A percentile compares a stretch with the other conserved stretches of the same genome.
phyloP scores from a whole-genome alignment of 176 grass and related monocot genomes.

The Musa troglodytarum region DNA sequence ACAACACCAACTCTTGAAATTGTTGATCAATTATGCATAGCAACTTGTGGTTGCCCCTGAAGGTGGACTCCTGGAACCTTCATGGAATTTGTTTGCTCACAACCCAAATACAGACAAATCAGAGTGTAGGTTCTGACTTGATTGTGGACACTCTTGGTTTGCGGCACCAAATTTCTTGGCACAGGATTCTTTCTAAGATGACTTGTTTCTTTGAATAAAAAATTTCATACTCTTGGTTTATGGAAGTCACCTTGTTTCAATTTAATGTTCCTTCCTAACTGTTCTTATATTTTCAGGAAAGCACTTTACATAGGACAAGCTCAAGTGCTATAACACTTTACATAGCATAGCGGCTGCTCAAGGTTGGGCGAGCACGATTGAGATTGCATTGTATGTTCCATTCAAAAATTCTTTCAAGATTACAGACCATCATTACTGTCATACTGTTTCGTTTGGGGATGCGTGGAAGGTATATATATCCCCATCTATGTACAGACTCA shows the following conservation, averaged over 20 bases:
- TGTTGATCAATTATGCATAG: background rate
- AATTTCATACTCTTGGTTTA: background rate
- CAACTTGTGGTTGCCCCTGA: background rate
- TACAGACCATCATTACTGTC: background rate
- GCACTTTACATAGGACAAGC: background rate
- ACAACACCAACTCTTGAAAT: background rate
- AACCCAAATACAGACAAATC: background rate
- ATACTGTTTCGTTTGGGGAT: background rate
- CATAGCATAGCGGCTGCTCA: background rate
- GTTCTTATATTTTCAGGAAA: conserved; percentile 1
- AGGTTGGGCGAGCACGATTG: background rate
- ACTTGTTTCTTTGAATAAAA: background rate
- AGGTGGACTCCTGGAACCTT: background rate
- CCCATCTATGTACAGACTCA: background rate
- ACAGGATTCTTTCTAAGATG: background rate
- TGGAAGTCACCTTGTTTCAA: background rate
- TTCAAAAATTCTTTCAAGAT: background rate
- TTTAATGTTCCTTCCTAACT: too few species aligned
- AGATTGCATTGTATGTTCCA: background rate
- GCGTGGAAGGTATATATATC: background rate
- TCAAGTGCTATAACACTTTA: too few species aligned
- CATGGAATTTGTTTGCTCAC: background rate
- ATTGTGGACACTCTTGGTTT: background rate
- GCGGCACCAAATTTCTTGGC: background rate
- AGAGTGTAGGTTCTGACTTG: background rate